Conservation (phyloP, 2,329 filamentous ascomycete genomes). For the Lasiodiplodia sp. region DNA sequence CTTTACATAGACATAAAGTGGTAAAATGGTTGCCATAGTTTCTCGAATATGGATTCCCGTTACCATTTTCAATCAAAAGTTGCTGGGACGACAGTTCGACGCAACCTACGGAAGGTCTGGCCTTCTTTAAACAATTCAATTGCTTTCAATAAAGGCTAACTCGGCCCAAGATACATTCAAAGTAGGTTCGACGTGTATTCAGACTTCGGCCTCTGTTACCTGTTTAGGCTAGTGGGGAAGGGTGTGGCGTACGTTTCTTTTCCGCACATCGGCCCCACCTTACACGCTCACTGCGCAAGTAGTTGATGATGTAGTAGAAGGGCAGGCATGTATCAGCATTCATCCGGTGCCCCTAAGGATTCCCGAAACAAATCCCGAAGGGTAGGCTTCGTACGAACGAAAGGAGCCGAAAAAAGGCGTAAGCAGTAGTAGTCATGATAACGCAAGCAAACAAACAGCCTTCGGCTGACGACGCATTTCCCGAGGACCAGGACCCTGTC, state of each 20-base stretch:
- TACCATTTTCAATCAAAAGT: too few species aligned
- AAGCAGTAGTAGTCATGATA: not conserved
- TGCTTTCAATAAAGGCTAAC: not conserved
- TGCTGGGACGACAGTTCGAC: too few species aligned
- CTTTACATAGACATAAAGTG: too few species aligned
- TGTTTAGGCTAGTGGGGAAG: not conserved
- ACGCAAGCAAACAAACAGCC: not conserved
- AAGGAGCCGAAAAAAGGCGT: not conserved
- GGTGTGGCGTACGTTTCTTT: not conserved
- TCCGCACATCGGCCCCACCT: not conserved
- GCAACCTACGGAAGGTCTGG: too few species aligned
- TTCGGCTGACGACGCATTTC: not conserved
- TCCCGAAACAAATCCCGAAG: not conserved
- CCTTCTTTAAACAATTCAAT: not conserved
- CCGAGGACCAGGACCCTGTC: not conserved
- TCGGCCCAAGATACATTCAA: not conserved
- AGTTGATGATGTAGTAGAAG: not conserved
- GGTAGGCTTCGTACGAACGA: not conserved
- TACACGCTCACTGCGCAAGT: not conserved
- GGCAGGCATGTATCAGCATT: not conserved
- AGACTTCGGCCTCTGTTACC: not conserved
- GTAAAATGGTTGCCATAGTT: too few species aligned
- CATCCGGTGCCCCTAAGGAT: not conserved
- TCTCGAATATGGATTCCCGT: too few species aligned
- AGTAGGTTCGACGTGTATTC: conserved; percentile 6